Percentiles rank a stretch among this genome's conserved stretches.
Evolutionary conservation across 2,329 filamentous ascomycete species (phyloP).

Genomic region (Calonectria leucothoes): DNA sequence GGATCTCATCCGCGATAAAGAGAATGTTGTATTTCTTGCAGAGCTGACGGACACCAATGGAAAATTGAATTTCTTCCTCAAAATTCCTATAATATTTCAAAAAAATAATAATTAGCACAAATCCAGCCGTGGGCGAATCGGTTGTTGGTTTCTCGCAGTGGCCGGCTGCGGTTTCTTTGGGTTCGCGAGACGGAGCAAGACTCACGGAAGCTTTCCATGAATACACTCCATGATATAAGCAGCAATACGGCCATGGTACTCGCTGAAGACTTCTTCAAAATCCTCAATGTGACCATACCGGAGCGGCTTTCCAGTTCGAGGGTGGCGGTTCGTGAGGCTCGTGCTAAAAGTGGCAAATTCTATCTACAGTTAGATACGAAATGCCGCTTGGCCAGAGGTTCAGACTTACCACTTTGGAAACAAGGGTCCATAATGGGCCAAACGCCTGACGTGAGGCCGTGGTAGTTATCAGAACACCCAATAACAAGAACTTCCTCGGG

Average conservation of each 20-base stretch:
- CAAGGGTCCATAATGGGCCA: not conserved
- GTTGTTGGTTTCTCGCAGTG: not conserved
- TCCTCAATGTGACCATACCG: not conserved
- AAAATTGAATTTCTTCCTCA: not conserved
- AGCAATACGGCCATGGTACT: not conserved
- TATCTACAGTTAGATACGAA: not conserved
- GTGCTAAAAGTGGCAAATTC: not conserved
- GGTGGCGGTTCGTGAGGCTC: not conserved
- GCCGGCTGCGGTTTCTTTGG: too few relatives aligned
- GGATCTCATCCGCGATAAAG: not conserved
- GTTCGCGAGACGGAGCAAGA: not conserved
- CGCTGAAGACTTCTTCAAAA: not conserved
- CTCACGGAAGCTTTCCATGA: not conserved
- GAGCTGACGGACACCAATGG: not conserved
- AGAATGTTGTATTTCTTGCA: constrained; percentile 1
- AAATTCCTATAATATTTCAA: not conserved
- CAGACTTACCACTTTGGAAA: not conserved
- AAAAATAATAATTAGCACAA: not conserved
- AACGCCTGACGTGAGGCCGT: not conserved
- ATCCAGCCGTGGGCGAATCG: too few relatives aligned
- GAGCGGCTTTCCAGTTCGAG: not conserved
- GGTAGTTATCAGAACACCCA: not conserved
- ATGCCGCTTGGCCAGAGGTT: too few relatives aligned
- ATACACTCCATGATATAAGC: not conserved
- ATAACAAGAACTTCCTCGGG: not conserved